Percentiles rank a stretch among this genome's conserved stretches.
phyloP scores from a whole-genome alignment of 352 stramenopile genomes.

The Thalassiosira oceanica region DNA sequence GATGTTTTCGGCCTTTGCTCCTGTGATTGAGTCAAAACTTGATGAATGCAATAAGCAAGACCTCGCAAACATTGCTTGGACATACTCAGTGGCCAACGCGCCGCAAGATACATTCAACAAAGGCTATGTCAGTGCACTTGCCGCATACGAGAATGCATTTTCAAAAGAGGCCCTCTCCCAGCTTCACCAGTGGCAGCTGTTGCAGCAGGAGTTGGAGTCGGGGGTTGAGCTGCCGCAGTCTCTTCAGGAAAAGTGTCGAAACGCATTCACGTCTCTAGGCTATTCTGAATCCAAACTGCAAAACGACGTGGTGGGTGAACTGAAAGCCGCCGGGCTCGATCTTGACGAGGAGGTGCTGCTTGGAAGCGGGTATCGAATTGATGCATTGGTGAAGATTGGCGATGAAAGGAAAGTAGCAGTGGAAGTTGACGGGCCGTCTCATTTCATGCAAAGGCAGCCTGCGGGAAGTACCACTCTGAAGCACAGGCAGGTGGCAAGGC shows the following conservation, averaged over 20 bases:
- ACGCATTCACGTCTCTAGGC: slow-evolving; percentile 6
- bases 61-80: slow-evolving; percentile 7
- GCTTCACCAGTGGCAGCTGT: slow-evolving; percentile 37
- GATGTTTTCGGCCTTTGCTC: too few relatives aligned
- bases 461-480: neutral
- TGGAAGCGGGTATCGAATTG: slow-evolving; percentile 1
- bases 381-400: slow-evolving; percentile 6
- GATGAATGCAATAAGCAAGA: slow-evolving; percentile 3
- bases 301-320: neutral
- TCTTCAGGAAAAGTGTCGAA: slow-evolving; percentile 22
- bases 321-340: slow-evolving; percentile 1
- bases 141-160: neutral
- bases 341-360: slow-evolving; percentile 3
- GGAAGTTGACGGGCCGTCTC: slow-evolving; percentile 5
- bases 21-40: neutral
- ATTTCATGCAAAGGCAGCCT: neutral
- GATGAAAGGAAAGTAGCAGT: neutral
- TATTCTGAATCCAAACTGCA: neutral
- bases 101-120: neutral
- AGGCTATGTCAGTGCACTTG: neutral
- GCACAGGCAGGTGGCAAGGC: neutral
- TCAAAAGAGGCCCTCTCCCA: neutral
- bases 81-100: slow-evolving; percentile 9
- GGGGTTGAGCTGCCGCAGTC: slow-evolving; percentile 3
- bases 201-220: slow-evolving; percentile 10